Base-by-base conservation (phyloP, 768 basidiomycete species). In the Tylopilus sp. region DNA sequence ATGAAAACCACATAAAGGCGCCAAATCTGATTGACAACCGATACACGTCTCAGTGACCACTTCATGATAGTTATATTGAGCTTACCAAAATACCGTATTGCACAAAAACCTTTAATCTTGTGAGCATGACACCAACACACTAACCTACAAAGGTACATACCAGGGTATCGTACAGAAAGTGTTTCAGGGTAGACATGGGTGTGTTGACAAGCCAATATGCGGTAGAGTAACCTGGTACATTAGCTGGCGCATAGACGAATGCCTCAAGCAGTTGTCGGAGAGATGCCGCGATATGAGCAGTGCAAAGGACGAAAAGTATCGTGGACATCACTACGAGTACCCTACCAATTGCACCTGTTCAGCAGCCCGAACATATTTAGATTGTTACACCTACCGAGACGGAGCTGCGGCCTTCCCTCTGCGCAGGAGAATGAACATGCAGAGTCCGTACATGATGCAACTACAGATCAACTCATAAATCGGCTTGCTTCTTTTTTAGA, bases 1-100 rank as follows among this genome's bases (percentile, higher is more conserved):
- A 34, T 7, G 31, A 41, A 53, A 14, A 53, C 45, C 11, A 48
- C 46, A 34, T 48, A 53, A 28, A 53, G 41, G n/a, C 52, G 46
- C 52, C 52, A 54, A 19, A 44, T 48, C 52, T 56, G 7, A 24
- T 24, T 22, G 37, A 38, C 11, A 14, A 21, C 36, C 10, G 33
- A 16, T 40, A 4, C 1, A n/a, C 8, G 2, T 24, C 19, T 37
- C 25, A 26, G 34, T 19, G 8, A 3, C 7, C 11, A 4, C 17
- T 28, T 38, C n/a, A 33, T 30, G 16, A 12, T 2, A 40, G 13
- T 19, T 4, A 24, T 22, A 3, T 22, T n/a, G 8, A 45, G 31
- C 52, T 34, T 36, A 41, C 47, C 6, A 44, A 17, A 11, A 54
- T 25, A 4, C 40, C 5, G 8, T 45, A 1, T 19, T 40, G 46